Conservation (phyloP, 495 filamentous ascomycete genomes). For the Evansstolkia leycettana region DNA sequence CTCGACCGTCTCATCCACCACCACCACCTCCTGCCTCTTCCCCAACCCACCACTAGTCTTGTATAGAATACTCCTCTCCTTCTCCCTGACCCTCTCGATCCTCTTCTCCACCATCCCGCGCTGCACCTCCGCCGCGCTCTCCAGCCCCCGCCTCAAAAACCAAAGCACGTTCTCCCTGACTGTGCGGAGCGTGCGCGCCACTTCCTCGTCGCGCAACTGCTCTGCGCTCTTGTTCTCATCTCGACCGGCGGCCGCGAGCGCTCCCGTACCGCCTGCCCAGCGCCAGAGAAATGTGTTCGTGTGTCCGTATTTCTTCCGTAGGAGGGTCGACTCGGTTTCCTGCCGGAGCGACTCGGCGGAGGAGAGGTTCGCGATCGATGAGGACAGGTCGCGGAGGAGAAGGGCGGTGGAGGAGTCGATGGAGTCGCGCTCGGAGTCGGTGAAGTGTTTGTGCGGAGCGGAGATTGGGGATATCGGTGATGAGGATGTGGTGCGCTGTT, state of each 20-base stretch:
- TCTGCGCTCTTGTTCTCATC: conserved; percentile 41
- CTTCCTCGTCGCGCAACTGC: conserved; percentile 59
- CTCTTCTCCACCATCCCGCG: conserved; percentile 84
- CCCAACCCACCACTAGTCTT: conserved; percentile 26
- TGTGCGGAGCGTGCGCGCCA: conserved; percentile 39
- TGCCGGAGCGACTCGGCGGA: conserved; percentile 73
- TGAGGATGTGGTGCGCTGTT: conserved; percentile 18
- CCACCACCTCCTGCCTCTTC: conserved; percentile 2
- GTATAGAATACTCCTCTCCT: conserved; percentile 74
- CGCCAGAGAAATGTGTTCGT: conserved; percentile 27
- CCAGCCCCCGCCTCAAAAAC: conserved; percentile 63
- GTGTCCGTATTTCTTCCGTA: conserved; percentile 54
- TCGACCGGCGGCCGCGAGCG: background rate
- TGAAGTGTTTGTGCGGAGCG: conserved; percentile 42
- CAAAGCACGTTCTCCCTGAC: conserved; percentile 74
- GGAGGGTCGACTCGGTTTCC: conserved; percentile 50
- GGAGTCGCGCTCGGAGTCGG: conserved; percentile 58
- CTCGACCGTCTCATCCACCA: conserved; percentile 1
- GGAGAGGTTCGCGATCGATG: conserved; percentile 61
- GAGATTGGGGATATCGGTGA: conserved; percentile 20
- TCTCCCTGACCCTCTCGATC: conserved; percentile 72
- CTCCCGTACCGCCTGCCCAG: conserved; percentile 58
- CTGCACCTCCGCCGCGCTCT: conserved; percentile 65
- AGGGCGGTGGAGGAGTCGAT: conserved; percentile 78
- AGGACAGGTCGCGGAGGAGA: conserved; percentile 70